phyloP scores from a whole-genome alignment of 225 moss, liverwort and hornwort species.

The Bryum argenteum region DNA sequence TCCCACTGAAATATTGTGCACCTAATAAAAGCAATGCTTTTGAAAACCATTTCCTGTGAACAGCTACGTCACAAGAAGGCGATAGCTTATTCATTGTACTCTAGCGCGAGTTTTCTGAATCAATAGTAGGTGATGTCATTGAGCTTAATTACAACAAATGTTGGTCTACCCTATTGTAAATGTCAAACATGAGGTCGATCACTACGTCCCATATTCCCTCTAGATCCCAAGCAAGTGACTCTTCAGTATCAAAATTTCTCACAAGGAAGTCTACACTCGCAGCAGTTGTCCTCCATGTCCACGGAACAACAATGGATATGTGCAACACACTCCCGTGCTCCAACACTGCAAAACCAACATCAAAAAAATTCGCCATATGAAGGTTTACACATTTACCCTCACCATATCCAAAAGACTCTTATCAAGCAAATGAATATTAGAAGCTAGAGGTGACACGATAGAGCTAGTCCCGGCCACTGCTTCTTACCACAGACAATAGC shows the following conservation, averaged over 20 bases:
- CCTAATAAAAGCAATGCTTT: too few relatives aligned
- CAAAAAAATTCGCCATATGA: background rate
- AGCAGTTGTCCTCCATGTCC: conserved; percentile 54
- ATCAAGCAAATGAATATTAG: conserved; percentile 16
- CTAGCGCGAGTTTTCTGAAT: too few relatives aligned
- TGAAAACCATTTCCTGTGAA: too few relatives aligned
- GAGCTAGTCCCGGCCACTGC: background rate
- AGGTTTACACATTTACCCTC: conserved; percentile 2
- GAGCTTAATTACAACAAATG: too few relatives aligned
- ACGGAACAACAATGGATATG: conserved; percentile 85
- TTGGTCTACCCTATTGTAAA: too few relatives aligned
- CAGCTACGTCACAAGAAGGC: too few relatives aligned
- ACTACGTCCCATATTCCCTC: too few relatives aligned
- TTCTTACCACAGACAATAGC: conserved; percentile 86
- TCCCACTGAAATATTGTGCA: too few relatives aligned
- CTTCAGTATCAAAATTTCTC: conserved; percentile 15
- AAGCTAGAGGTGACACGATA: conserved; percentile 13
- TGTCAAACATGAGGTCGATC: too few relatives aligned
- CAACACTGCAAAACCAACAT: conserved; percentile 77
- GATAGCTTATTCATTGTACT: too few relatives aligned
- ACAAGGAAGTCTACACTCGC: conserved; percentile 35
- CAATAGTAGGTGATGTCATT: too few relatives aligned
- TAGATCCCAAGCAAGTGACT: conserved; percentile 7
- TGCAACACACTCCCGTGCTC: conserved; percentile 91
- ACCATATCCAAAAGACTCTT: conserved; percentile 8